Percentiles rank a stretch among this genome's conserved stretches.
Evolutionary conservation across 2,329 filamentous ascomycete species (phyloP).

Genomic region (Coniella lustricola): DNA sequence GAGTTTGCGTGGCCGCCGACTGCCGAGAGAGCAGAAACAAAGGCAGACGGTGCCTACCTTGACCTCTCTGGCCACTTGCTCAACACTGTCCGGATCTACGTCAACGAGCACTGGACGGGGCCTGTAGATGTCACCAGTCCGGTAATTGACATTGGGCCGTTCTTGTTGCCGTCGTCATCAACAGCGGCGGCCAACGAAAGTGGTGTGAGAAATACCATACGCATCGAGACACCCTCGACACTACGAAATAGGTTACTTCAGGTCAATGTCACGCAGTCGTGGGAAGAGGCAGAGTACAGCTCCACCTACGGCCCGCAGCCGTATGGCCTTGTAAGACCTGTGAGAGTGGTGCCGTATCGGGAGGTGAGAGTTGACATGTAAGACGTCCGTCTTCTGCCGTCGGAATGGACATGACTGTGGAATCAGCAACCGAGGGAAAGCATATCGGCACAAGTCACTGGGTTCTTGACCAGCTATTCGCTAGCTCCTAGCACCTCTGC

Average conservation of each 20-base stretch:
- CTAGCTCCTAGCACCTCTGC: too few relatives aligned
- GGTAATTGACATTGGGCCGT: slow-evolving; percentile 1
- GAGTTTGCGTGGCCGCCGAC: background rate
- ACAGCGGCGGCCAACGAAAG: too few relatives aligned
- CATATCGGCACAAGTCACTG: too few relatives aligned
- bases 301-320: slow-evolving; percentile 1
- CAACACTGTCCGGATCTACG: slow-evolving; percentile 1
- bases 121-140: slow-evolving; percentile 5
- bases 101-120: slow-evolving; percentile 4
- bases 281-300: slow-evolving; percentile 5
- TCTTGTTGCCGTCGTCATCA: background rate
- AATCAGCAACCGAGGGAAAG: too few relatives aligned
- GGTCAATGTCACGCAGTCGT: slow-evolving; percentile 9
- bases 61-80: slow-evolving; percentile 1
- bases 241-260: slow-evolving; percentile 3
- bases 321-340: slow-evolving; percentile 1
- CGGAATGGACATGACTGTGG: too few relatives aligned
- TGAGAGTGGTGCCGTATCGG: slow-evolving; percentile 1
- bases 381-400: background rate
- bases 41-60: slow-evolving; percentile 1
- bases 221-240: slow-evolving; percentile 6
- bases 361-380: background rate
- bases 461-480: too few relatives aligned
- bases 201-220: background rate
- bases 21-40: background rate